Evolutionary conservation across 805 yeast genomes (phyloP), one percentile per base, ranked within the genome.

Genomic region (Zygosaccharomyces lentus): DNA sequence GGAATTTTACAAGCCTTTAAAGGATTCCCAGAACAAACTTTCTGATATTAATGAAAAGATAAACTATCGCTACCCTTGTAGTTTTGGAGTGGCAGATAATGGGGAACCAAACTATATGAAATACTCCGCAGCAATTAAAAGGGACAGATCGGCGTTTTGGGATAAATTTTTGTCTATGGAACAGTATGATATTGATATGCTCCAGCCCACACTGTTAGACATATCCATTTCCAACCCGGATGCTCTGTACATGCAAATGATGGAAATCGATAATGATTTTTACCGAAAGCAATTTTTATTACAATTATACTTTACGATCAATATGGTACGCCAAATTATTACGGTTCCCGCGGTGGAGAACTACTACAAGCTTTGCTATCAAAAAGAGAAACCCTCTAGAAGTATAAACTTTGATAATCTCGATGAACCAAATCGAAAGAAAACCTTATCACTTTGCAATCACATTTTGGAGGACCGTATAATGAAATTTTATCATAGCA

Each of bases 211-310:
- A 10, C 17, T 50, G n/a, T 34, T 59, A 7, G 67, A 62, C 23
- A 38, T 56, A 4, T 56, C 63, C 1, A 23, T 47, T 2, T 42
- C 43, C 9, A 55, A 62, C 38, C 47, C 59, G 7, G 48, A 43
- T 16, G 31, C 47, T 4, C 40, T 63, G 7, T 59, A 55, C 19
- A 46, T 47, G n/a, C 63, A 61, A 47, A 45, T 61, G 38, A 51
- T 47, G 31, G 48, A 41, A 13, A 29, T 38, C 8, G 56, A 55
- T 21, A 56, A 55, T 25, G 66, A 63, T 46, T 50, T 46, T 21
- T 55, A 46, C 39, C 57, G 68, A 42, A 64, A 64, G 43, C 61
- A 58, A 45, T 53, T 64, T 34, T 30, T 64, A 6, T 32, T 57
- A 17, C 67, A 64, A 27, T 12, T 63, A 9, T 50, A 47, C 21